Percentiles rank a stretch among this genome's conserved stretches.
Conservation (phyloP, 805 yeast genomes). For the Scheffersomyces stipitis region DNA sequence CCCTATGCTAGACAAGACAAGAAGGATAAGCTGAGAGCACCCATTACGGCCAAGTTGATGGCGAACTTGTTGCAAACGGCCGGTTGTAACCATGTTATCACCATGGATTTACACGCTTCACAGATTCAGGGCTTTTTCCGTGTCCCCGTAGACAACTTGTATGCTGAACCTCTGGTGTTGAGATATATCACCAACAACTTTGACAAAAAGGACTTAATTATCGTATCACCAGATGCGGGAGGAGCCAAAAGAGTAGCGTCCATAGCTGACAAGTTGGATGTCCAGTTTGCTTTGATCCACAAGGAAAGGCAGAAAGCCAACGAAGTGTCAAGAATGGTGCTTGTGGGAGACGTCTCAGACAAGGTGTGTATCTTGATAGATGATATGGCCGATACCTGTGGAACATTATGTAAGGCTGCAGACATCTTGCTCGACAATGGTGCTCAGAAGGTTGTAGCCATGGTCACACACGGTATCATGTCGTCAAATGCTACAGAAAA, state of each 20-base stretch:
- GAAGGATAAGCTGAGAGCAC: constrained; percentile 94
- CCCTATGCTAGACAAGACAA: constrained; percentile 98
- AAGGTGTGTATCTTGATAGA: constrained; percentile 86
- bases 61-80: constrained; percentile 91
- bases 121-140: constrained; percentile 97
- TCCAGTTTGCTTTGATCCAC: constrained; percentile 93
- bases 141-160: constrained; percentile 92
- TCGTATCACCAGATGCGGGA: constrained; percentile 98
- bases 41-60: constrained; percentile 90
- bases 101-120: constrained; percentile 96
- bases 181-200: constrained; percentile 72
- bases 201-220: constrained; percentile 59
- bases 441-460: constrained; percentile 84
- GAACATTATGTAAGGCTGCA: constrained; percentile 93
- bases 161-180: constrained; percentile 90
- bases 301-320: constrained; percentile 94
- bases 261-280: constrained; percentile 86
- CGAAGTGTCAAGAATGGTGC: constrained; percentile 91
- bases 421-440: constrained; percentile 78
- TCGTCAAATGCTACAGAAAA: constrained; percentile 80
- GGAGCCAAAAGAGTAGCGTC: constrained; percentile 98
- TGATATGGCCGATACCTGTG: constrained; percentile 99
- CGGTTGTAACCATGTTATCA: constrained; percentile 93
- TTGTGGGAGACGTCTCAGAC: constrained; percentile 89
- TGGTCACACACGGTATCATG: constrained; percentile 94